phyloP scores from a whole-genome alignment of 2,329 filamentous ascomycete genomes.

The Endocalyx cinctus region DNA sequence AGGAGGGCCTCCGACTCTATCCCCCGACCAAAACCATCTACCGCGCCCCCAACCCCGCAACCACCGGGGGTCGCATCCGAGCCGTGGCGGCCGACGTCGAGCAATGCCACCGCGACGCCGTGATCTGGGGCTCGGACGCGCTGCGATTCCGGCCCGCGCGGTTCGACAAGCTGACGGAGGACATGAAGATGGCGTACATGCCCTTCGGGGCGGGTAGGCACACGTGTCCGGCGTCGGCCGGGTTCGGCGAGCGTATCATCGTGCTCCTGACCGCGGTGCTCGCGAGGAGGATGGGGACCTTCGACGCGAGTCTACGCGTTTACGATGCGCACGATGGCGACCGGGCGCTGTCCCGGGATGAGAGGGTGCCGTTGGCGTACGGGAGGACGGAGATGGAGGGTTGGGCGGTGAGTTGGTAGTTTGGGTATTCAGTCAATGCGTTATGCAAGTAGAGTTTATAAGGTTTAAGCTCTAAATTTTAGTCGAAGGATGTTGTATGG shows the following conservation, averaged over 20 bases:
- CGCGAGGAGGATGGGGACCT: not conserved
- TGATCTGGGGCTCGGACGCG: not conserved
- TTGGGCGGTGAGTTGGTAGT: too few relatives aligned
- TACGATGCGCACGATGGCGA: too few relatives aligned
- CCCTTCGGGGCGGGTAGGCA: not conserved
- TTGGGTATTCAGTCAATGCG: too few relatives aligned
- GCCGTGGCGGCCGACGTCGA: not conserved
- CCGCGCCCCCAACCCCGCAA: too few relatives aligned
- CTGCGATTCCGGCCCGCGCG: not conserved
- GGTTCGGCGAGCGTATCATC: not conserved
- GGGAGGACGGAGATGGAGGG: too few relatives aligned
- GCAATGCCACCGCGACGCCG: not conserved
- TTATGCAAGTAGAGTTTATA: too few relatives aligned
- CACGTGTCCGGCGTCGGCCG: not conserved
- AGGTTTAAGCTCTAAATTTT: too few relatives aligned
- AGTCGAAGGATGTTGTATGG: too few relatives aligned
- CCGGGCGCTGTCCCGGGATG: too few relatives aligned
- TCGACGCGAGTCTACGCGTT: too few relatives aligned
- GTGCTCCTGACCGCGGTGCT: not conserved
- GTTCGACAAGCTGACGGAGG: not conserved
- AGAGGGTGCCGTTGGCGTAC: too few relatives aligned
- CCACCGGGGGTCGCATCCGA: not conserved
- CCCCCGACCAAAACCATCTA: not conserved
- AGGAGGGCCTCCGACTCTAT: not conserved
- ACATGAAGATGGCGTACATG: not conserved